phyloP scores from a whole-genome alignment of 352 stramenopile species.

The Peronospora destructor region DNA sequence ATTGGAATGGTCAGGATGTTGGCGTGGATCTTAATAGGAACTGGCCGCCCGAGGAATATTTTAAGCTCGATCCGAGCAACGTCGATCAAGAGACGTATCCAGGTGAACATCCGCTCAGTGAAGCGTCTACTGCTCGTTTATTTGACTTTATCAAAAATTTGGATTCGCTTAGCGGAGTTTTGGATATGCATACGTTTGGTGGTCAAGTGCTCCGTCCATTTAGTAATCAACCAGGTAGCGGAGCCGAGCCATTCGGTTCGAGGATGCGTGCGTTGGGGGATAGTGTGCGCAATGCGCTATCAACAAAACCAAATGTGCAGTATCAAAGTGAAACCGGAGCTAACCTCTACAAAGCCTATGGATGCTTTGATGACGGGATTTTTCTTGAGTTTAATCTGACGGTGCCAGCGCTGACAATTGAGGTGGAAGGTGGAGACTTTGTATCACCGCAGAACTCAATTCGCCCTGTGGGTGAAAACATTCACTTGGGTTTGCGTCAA shows the following conservation, averaged over 20 bases:
- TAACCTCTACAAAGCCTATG: conserved; percentile 58
- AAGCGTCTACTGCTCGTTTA: conserved; percentile 40
- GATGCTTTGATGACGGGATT: conserved; percentile 62
- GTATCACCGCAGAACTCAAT: conserved; percentile 54
- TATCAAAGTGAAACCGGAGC: conserved; percentile 53
- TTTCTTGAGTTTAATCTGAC: conserved; percentile 54
- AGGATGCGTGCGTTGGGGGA: conserved; percentile 41
- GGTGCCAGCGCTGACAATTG: conserved; percentile 58
- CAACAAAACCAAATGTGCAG: conserved; percentile 23
- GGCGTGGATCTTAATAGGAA: conserved; percentile 76
- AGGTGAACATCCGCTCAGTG: conserved; percentile 47
- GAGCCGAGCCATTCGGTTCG: conserved; percentile 43
- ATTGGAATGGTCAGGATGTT: conserved; percentile 27
- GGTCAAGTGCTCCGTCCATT: conserved; percentile 60
- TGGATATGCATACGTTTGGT: conserved; percentile 65
- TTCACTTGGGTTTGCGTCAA: conserved; percentile 49
- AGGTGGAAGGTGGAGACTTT: conserved; percentile 66
- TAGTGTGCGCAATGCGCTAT: conserved; percentile 44
- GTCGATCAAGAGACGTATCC: conserved; percentile 51
- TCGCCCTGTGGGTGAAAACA: conserved; percentile 40
- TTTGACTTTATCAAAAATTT: conserved; percentile 51
- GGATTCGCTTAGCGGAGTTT: conserved; percentile 35
- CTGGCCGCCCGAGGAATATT: conserved; percentile 52
- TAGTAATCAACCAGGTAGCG: conserved; percentile 36
- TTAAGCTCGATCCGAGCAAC: conserved; percentile 37